Percentiles rank a stretch among this genome's conserved stretches.
These are phyloP conservation scores for Podila horticola DNA, from an alignment of 192 early-diverging fungal genomes.

Conservation along the genomic window DNA sequence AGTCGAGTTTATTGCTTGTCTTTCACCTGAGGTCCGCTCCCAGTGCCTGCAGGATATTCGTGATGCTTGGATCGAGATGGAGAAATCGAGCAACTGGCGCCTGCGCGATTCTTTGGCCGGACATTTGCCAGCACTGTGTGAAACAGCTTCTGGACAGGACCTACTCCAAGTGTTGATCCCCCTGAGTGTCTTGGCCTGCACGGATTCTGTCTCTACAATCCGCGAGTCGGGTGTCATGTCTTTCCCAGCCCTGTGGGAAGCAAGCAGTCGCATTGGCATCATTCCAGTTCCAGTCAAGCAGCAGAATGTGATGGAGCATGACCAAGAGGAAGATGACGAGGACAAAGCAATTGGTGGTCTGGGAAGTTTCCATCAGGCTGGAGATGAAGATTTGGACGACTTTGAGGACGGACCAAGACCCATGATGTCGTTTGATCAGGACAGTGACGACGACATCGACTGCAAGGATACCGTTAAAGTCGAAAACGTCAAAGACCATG, in stretches of 20 bases:
- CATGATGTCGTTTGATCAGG: slow-evolving; percentile 13
- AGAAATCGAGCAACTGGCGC: slow-evolving; percentile 73
- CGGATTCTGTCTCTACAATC: slow-evolving; percentile 64
- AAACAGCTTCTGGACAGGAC: slow-evolving; percentile 65
- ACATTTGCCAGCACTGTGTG: slow-evolving; percentile 72
- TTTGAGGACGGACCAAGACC: slow-evolving; percentile 13
- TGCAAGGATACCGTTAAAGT: slow-evolving; percentile 9
- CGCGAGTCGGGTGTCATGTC: slow-evolving; percentile 61
- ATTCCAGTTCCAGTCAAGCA: slow-evolving; percentile 4
- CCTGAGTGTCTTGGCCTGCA: slow-evolving; percentile 64
- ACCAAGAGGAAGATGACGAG: too few relatives aligned
- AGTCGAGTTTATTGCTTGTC: slow-evolving; percentile 70
- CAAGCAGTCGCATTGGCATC: slow-evolving; percentile 15
- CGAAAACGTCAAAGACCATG: neutral
- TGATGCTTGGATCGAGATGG: slow-evolving; percentile 74
- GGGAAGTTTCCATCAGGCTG: too few relatives aligned
- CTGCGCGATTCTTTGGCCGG: slow-evolving; percentile 74
- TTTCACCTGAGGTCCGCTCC: slow-evolving; percentile 68
- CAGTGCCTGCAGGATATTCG: slow-evolving; percentile 72
- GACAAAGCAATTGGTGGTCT: too few relatives aligned
- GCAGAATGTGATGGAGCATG: too few relatives aligned
- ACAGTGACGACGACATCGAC: neutral
- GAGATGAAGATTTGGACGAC: too few relatives aligned
- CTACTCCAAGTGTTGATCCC: slow-evolving; percentile 76
- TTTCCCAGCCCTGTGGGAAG: slow-evolving; percentile 33